Percentiles rank a stretch among this genome's conserved stretches.
Evolutionary conservation across 208 protist genomes (phyloP).

Genomic region (Trypanosoma mega): DNA sequence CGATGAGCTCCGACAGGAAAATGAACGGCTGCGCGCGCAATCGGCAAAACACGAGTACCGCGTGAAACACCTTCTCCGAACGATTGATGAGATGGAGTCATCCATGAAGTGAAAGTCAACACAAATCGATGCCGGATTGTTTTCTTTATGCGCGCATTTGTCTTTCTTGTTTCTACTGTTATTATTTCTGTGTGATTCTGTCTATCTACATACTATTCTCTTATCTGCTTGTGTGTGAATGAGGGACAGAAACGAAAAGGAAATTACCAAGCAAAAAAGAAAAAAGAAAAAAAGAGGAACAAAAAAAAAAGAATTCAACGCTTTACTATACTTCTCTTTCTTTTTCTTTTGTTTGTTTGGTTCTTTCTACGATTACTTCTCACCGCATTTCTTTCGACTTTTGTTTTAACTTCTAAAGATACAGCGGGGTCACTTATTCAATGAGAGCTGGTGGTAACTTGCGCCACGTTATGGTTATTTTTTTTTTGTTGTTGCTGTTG

Average conservation of each 20-base stretch:
- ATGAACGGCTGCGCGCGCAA: conserved; percentile 59
- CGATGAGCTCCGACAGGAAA: conserved; percentile 77
- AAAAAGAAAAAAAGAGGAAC: conserved; percentile 1
- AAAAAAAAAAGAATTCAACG: conserved; percentile 2
- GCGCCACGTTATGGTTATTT: too few relatives aligned
- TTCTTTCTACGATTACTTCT: not conserved
- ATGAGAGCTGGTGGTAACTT: too few relatives aligned
- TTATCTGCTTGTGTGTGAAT: not conserved
- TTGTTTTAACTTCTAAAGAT: too few relatives aligned
- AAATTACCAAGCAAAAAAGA: not conserved
- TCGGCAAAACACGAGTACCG: conserved; percentile 79
- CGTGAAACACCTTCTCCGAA: conserved; percentile 82
- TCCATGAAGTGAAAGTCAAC: too few relatives aligned
- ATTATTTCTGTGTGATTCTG: not conserved
- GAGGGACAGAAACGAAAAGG: conserved; percentile 6
- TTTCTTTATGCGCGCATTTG: too few relatives aligned
- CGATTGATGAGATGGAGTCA: conserved; percentile 66
- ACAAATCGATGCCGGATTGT: too few relatives aligned
- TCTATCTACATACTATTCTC: not conserved
- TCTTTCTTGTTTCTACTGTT: conserved; percentile 8
- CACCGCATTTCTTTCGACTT: too few relatives aligned
- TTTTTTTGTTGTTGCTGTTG: too few relatives aligned
- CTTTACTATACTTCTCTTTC: not conserved
- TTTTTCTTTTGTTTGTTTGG: conserved; percentile 1
- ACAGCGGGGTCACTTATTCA: too few relatives aligned